These are phyloP conservation scores for Leptographium galeiforme DNA, from an alignment of 2,329 filamentous ascomycete species.

Conservation along the genomic window DNA sequence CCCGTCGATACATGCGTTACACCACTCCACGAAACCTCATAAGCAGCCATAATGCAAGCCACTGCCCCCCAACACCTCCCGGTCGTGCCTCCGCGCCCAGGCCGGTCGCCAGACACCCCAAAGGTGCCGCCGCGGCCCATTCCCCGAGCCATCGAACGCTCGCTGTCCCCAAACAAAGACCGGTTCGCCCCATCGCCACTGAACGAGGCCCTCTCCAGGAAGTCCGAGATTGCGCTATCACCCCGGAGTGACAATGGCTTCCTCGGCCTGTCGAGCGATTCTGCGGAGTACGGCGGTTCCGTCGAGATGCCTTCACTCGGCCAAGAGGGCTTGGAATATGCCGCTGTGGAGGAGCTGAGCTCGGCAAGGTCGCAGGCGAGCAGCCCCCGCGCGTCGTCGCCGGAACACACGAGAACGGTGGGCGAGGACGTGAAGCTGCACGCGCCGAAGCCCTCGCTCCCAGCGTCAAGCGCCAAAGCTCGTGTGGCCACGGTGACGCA, in stretches of 20 bases:
- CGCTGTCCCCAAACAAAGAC: constrained; percentile 62
- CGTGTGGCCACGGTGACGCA: constrained; percentile 74
- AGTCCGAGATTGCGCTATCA: constrained; percentile 23
- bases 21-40: background rate
- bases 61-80: constrained; percentile 36
- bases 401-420: constrained; percentile 65
- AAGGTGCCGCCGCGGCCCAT: constrained; percentile 66
- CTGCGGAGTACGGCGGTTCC: constrained; percentile 53
- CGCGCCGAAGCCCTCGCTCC: constrained; percentile 77
- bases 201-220: constrained; percentile 49
- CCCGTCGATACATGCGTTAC: background rate
- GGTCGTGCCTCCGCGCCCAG: constrained; percentile 43
- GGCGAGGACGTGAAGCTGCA: constrained; percentile 73
- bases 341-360: constrained; percentile 35
- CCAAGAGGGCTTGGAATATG: constrained; percentile 84
- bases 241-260: constrained; percentile 18
- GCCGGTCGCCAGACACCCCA: constrained; percentile 43
- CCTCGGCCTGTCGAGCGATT: constrained; percentile 17
- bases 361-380: constrained; percentile 25
- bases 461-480: constrained; percentile 67
- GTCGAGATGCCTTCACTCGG: constrained; percentile 75
- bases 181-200: constrained; percentile 77
- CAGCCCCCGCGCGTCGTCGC: constrained; percentile 28
- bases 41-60: constrained; percentile 30
- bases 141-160: constrained; percentile 57